A percentile compares a stretch with the other conserved stretches of the same genome.
Conservation (phyloP, 108 stramenopile species). For the Nitzschia putrida region DNA sequence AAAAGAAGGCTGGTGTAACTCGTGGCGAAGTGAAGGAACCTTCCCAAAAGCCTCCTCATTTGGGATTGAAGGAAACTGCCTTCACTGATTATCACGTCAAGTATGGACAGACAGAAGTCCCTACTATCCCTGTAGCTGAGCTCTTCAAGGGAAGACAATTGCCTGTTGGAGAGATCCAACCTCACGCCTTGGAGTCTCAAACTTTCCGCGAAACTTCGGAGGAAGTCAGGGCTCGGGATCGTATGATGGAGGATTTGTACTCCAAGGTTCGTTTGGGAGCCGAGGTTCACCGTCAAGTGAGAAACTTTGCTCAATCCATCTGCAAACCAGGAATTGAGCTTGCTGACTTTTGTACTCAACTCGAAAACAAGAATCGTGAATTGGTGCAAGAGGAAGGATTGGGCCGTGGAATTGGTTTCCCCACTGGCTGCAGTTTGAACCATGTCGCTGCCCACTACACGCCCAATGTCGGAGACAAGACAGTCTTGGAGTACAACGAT, state of each 20-base stretch:
- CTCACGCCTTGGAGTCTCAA: constrained; percentile 83
- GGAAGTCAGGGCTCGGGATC: constrained; percentile 85
- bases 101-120: constrained; percentile 96
- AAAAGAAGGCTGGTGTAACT: constrained; percentile 40
- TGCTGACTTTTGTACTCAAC: constrained; percentile 90
- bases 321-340: constrained; percentile 96
- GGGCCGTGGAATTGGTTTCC: constrained; percentile 95
- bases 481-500: constrained; percentile 88
- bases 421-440: constrained; percentile 96
- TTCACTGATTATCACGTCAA: constrained; percentile 93
- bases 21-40: constrained; percentile 49
- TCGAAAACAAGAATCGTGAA: constrained; percentile 94
- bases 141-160: constrained; percentile 66
- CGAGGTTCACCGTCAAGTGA: constrained; percentile 97
- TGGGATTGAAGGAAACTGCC: constrained; percentile 73
- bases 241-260: constrained; percentile 81
- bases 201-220: constrained; percentile 80
- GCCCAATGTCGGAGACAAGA: constrained; percentile 95
- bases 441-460: constrained; percentile 99
- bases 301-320: constrained; percentile 91
- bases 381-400: constrained; percentile 89
- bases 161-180: constrained; percentile 91
- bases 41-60: constrained; percentile 69
- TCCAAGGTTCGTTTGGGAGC: constrained; percentile 86
- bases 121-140: constrained; percentile 84